Percentiles rank a stretch among this genome's conserved stretches.
Evolutionary conservation across 73 alveolate species (phyloP).

Genomic region (Tetrahymena thermophila): DNA sequence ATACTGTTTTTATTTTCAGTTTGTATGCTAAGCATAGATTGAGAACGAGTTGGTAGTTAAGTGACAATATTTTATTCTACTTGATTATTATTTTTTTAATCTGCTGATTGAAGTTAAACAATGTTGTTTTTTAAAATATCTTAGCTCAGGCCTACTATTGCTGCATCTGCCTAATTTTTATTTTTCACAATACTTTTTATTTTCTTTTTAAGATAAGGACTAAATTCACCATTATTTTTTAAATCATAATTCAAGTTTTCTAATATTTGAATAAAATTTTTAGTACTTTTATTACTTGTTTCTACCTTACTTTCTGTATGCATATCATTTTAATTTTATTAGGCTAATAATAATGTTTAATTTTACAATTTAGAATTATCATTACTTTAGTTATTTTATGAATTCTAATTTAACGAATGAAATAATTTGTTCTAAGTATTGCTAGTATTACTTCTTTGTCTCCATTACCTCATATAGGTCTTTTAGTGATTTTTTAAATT

Average conservation of each 20-base stretch:
- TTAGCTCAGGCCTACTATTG: not conserved
- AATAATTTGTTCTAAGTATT: not conserved
- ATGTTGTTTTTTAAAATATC: not conserved
- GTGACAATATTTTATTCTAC: not conserved
- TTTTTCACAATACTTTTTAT: not conserved
- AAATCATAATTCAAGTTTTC: not conserved
- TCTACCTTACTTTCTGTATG: not conserved
- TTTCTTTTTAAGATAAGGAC: not conserved
- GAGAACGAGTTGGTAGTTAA: not conserved
- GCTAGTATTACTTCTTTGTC: not conserved
- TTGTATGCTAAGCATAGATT: not conserved
- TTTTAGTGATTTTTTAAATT: not conserved
- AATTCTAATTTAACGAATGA: not conserved
- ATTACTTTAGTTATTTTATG: not conserved
- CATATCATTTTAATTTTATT: not conserved
- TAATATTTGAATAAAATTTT: not conserved
- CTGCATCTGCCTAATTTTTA: not conserved
- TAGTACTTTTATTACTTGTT: not conserved
- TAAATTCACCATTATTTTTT: not conserved
- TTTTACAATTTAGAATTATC: not conserved
- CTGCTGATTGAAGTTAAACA: not conserved
- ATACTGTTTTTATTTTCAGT: too few species aligned
- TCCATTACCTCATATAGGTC: not conserved
- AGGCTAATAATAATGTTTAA: not conserved
- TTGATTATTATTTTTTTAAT: too few species aligned